Evolutionary conservation across 805 yeast species (phyloP), one percentile per base, ranked within the genome.

Genomic region (Helenozyma rhizophorensis): DNA sequence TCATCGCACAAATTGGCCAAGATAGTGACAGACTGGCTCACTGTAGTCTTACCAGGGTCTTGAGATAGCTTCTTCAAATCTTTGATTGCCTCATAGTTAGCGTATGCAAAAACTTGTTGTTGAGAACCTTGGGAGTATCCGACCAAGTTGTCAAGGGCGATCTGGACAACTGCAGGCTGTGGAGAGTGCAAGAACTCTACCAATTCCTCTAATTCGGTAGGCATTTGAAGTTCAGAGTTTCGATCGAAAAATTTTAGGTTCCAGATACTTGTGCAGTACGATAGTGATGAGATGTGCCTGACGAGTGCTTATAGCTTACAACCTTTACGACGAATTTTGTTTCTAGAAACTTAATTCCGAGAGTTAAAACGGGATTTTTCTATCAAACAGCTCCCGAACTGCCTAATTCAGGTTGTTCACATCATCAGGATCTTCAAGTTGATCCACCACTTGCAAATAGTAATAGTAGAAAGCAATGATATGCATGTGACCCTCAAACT

Each of bases 1-100:
- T 83, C 87, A 44, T 78, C 93, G 58, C 95, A 83, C 36, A 90
- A 60, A 52, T 93, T 93, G 8, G 83, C 85, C 48, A 93, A 63
- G 21, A 83, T 85, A 0, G 96, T 87, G 12, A 83, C 62, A 0
- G 96, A 74, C 42, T 81, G 81, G 36, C 68, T 72, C 7, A 79
- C 83, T 14, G 72, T 63, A 22, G 75, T 68, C 45, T 68, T 67
- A 5, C 79, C 78, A 21, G 62, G 65, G 39, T 75, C 80, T 39
- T 62, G 59, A 4, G 80, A 65, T 23, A 87, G 57, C 9, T 58
- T 58, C 53, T 80, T 84, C 52, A 90, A 65, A 56, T 88, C 94
- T 30, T 69, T 68, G 38, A 88, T 72, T 4, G 96, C 83, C 39
- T 73, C 72, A 51, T 68, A 79, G 48, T 83, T 73, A 52, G 86